Base-by-base conservation (phyloP, 2,329 filamentous ascomycete species). In the Calonectria crousiana region DNA sequence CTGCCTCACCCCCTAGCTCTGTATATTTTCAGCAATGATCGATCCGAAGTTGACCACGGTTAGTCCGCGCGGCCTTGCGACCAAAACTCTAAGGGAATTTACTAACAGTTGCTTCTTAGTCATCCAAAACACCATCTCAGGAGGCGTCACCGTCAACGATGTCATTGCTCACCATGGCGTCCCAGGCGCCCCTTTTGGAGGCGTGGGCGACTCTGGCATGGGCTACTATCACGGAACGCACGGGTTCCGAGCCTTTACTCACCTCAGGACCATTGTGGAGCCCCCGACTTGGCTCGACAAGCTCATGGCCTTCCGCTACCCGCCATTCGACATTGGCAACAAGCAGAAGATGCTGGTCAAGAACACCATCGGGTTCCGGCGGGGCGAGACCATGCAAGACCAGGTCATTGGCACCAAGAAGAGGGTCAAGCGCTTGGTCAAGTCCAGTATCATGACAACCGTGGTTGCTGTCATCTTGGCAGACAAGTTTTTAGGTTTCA, bases 111-210 rank as follows among this genome's bases (percentile, higher is more conserved):
- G 34, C 56, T 6, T 20, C 6, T 41, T 62, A 62, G 56, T 62
- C 56, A 62, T 62, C 38, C 56, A 41, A 41, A 62, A 26, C 34
- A 83, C 83, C 44, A 82, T 78, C 26, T 87, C 86, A 10, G 87
- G 87, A 28, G 86, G 87, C 18, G 86, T 88, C 62, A 87, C 86
- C 0, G 80, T 88, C 76, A 89, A 89, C 74, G 86, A 87, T 74
- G 80, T 82, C 18, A 76, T 84, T 38, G 75, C 86, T 8, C 87
- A 88, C 58, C 82, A 83, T 30, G 79, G 76, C 0, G 81, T 85
- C n/a, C 81, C 81, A 0, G 81, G 79, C 16, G 84, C 85, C 0
- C 87, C 87, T 0, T 89, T 89, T 72, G 87, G 88, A 18, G 87
- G 88, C 8, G 84, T 88, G 23, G 87, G 88, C 16, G 82, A 82